Percentiles rank a stretch among this genome's conserved stretches.
Conservation (phyloP, 192 early-diverging fungal species). For the Podila minutissima region DNA sequence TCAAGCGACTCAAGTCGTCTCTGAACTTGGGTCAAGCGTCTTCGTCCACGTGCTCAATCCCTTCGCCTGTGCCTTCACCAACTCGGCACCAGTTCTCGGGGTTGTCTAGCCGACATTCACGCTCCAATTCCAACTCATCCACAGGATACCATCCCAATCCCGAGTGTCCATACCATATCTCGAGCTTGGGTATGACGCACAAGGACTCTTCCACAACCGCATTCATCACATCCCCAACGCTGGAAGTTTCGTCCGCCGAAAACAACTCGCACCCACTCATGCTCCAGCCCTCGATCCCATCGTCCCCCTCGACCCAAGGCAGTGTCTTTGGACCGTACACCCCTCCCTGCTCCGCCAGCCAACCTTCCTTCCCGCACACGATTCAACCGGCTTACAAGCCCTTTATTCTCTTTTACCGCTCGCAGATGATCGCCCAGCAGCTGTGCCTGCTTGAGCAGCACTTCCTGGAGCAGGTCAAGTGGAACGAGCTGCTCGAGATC, state of each 20-base stretch:
- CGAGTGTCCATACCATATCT: conserved; percentile 44
- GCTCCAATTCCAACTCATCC: conserved; percentile 33
- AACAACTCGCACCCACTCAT: background rate
- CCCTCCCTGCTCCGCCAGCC: too few species aligned
- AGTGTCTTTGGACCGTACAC: background rate
- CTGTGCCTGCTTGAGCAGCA: conserved; percentile 63
- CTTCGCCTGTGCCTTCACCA: conserved; percentile 19
- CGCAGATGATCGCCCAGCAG: conserved; percentile 62
- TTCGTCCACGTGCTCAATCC: background rate
- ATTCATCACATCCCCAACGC: background rate
- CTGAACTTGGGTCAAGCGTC: conserved; percentile 10
- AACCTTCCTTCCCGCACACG: background rate
- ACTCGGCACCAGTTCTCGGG: conserved; percentile 30
- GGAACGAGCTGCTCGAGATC: conserved; percentile 63
- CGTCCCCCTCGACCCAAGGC: background rate
- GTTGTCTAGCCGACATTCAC: conserved; percentile 23
- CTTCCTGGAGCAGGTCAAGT: conserved; percentile 58
- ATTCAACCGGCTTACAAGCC: conserved; percentile 36
- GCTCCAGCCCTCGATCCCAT: conserved; percentile 1
- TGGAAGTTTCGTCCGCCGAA: background rate
- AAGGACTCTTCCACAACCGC: background rate
- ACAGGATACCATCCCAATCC: conserved; percentile 48
- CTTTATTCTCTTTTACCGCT: conserved; percentile 59
- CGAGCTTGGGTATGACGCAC: conserved; percentile 4
- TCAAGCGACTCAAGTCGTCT: conserved; percentile 36